Conservation (phyloP, 352 stramenopile genomes). For the Pythium dissotocum region DNA sequence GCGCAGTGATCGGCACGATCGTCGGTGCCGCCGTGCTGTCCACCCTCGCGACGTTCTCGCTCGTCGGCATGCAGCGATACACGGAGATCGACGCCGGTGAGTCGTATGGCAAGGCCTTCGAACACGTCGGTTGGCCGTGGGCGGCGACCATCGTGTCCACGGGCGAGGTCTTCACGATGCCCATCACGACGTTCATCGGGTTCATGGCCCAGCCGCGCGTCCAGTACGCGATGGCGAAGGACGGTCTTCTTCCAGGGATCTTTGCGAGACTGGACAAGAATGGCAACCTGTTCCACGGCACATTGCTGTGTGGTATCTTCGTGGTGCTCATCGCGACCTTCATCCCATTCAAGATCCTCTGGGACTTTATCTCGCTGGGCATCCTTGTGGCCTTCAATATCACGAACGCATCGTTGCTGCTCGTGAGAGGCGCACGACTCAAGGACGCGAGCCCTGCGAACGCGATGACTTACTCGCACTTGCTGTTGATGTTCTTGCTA, state of each 20-base stretch:
- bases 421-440: conserved; percentile 49
- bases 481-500: conserved; percentile 54
- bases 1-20: conserved; percentile 90
- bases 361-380: conserved; percentile 90
- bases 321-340: conserved; percentile 65
- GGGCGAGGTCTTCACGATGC: conserved; percentile 94
- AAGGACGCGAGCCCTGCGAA: conserved; percentile 16
- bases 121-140: conserved; percentile 59
- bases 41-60: conserved; percentile 87
- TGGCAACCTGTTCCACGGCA: conserved; percentile 75
- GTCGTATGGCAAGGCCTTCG: conserved; percentile 77
- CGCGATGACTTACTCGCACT: conserved; percentile 30
- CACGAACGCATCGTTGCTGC: conserved; percentile 83
- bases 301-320: conserved; percentile 51
- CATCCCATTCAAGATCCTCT: conserved; percentile 85
- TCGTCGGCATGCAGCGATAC: conserved; percentile 93
- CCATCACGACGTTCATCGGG: conserved; percentile 94
- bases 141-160: conserved; percentile 84
- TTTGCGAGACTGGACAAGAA: conserved; percentile 80
- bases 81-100: conserved; percentile 71
- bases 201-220: conserved; percentile 93
- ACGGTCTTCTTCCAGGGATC: conserved; percentile 89
- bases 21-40: conserved; percentile 76
- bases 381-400: conserved; percentile 91
- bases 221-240: conserved; percentile 91